These are phyloP conservation scores for Artemisia tridentata DNA, from an alignment of 129 eudicot genomes.

Conservation along the genomic window DNA sequence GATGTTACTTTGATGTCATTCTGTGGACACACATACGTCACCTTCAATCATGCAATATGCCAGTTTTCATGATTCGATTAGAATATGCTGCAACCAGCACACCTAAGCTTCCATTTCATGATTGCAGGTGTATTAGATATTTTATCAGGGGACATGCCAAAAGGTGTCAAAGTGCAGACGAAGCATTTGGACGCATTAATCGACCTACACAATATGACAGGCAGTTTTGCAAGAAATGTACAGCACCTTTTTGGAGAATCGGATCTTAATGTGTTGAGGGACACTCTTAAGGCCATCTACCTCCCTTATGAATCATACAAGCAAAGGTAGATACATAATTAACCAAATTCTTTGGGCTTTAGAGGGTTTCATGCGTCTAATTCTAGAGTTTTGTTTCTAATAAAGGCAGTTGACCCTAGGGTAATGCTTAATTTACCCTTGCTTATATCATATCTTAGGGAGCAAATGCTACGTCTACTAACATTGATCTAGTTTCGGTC, in stretches of 20 bases:
- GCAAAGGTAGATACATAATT: conserved; percentile 48
- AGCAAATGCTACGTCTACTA: background rate
- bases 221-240: conserved; percentile 85
- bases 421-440: background rate
- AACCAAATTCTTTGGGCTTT: background rate
- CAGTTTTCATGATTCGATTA: conserved; percentile 16
- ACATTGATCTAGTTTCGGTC: conserved; percentile 10
- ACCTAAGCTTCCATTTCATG: conserved; percentile 13
- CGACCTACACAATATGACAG: conserved; percentile 79
- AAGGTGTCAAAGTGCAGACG: conserved; percentile 82
- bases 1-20: conserved; percentile 6
- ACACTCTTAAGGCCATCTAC: conserved; percentile 77
- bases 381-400: conserved; percentile 4
- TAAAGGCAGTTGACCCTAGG: background rate
- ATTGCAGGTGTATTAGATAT: conserved; percentile 86
- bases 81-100: background rate
- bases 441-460: background rate
- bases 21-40: conserved; percentile 3
- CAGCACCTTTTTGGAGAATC: conserved; percentile 92
- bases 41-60: conserved; percentile 20
- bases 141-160: conserved; percentile 83
- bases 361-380: background rate
- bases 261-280: conserved; percentile 66
- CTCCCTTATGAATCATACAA: conserved; percentile 88
- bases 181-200: conserved; percentile 86